Evolutionary conservation across 306 rosid genomes (phyloP), one percentile per base, ranked within the genome.

Genomic region (Aeschynomene evenia): DNA sequence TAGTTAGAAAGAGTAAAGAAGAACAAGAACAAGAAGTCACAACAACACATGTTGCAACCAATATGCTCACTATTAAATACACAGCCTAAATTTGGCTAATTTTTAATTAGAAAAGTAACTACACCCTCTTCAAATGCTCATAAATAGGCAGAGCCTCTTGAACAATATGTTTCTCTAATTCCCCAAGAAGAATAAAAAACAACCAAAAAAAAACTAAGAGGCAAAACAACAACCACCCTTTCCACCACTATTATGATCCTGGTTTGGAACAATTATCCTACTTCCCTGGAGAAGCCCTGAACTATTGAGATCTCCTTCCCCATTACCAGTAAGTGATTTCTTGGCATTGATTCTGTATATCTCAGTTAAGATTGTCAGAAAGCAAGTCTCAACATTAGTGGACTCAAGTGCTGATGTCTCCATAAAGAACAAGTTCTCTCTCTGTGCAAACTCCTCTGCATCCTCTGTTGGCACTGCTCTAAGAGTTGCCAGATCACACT

Each of bases 361-460:
- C 85, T 90, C 90, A 6, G 81, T 80, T 62, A 93, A 74, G 66
- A 93, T 82, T 0, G 92, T 90, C 42, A 93, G 70, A 65, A 93
- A 93, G 15, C 96, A 86, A 6, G 96, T 85, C 63, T 93, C 98
- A 9, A 93, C 96, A 42, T 93, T 93, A 26, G 96, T 92, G 33
- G 98, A 75, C 64, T 92, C 91, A 6, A 89, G 90, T 21, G 98
- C 98, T 10, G 96, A 93, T 56, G 96, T 93, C 82, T 93, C 98
- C 94, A 85, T 93, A 43, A 93, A 93, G 80, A 93, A 93, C 9
- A 93, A 84, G 71, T 93, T 93, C 76, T 93, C 98, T 77, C 93
- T 82, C 76, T 90, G 86, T 7, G 98, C 98, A 58, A 90, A 88
- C 71, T 93, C 98, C 48, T 93, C 91, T 9, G 96, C 96, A 42